Percentiles rank a stretch among this genome's conserved stretches.
These are phyloP conservation scores for Hirsutella thompsonii DNA, from an alignment of 2,329 filamentous ascomycete genomes.

Conservation along the genomic window DNA sequence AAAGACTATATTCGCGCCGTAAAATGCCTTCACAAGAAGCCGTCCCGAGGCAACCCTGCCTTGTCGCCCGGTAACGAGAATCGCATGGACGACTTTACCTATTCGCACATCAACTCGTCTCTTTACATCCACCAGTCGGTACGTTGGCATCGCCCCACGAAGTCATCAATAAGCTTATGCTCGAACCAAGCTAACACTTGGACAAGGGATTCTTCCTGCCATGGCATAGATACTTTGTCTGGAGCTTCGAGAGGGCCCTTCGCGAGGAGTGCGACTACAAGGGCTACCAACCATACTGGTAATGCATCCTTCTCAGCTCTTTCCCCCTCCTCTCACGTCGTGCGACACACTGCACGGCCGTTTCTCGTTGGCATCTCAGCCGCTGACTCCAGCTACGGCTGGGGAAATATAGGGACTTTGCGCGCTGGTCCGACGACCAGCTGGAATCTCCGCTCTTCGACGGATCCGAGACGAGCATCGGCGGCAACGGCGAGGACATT, in stretches of 20 bases:
- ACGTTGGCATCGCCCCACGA: no score
- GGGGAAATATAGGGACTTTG: conserved; percentile 1
- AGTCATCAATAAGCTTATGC: no score
- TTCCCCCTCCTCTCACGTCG: neutral
- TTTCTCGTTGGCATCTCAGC: neutral
- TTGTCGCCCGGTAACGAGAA: conserved; percentile 2
- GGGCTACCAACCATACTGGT: conserved; percentile 5
- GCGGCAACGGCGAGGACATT: conserved; percentile 1
- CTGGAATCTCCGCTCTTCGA: conserved; percentile 2
- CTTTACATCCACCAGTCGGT: conserved; percentile 1
- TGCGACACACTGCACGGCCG: neutral
- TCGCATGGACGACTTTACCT: conserved; percentile 4
- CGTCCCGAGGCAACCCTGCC: neutral
- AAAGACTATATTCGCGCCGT: conserved; percentile 1
- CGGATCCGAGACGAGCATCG: conserved; percentile 1
- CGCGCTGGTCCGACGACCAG: conserved; percentile 1
- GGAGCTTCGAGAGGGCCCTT: conserved; percentile 23
- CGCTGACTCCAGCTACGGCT: neutral
- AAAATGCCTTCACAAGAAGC: conserved; percentile 5
- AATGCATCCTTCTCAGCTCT: neutral
- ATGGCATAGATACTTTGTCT: conserved; percentile 28
- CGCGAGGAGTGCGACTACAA: conserved; percentile 27
- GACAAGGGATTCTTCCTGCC: conserved; percentile 5
- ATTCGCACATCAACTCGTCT: neutral
- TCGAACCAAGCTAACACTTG: neutral